These are phyloP conservation scores for Tulasnella sp. DNA, from an alignment of 768 basidiomycete species.

Conservation along the genomic window DNA sequence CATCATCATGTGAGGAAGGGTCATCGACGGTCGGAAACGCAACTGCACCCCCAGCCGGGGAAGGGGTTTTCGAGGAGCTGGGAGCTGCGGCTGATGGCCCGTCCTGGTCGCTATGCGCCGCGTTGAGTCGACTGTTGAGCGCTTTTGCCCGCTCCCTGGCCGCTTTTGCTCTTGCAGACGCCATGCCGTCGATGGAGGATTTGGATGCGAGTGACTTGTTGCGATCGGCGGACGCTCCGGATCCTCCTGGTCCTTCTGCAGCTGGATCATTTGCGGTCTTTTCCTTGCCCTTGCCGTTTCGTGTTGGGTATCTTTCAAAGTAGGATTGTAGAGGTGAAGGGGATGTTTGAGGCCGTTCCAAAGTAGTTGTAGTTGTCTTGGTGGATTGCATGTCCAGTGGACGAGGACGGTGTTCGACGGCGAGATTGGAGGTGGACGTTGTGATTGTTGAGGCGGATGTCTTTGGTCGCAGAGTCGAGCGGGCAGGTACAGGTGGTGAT, in stretches of 20 bases:
- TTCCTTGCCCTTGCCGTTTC: slow-evolving; percentile 23
- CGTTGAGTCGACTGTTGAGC: slow-evolving; percentile 7
- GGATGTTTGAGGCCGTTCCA: slow-evolving; percentile 14
- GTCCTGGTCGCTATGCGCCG: slow-evolving; percentile 3
- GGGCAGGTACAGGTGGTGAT: not conserved
- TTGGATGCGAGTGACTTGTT: slow-evolving; percentile 1
- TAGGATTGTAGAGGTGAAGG: slow-evolving; percentile 28
- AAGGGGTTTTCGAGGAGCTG: not conserved
- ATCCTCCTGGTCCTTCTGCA: too few relatives aligned
- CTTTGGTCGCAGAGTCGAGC: slow-evolving; percentile 18
- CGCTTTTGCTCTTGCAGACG: slow-evolving; percentile 7
- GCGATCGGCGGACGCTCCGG: not conserved
- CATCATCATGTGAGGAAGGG: slow-evolving; percentile 8
- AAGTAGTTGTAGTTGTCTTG: not conserved
- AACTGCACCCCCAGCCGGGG: not conserved
- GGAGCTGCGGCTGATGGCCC: not conserved
- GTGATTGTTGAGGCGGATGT: slow-evolving; percentile 19
- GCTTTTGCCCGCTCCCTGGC: slow-evolving; percentile 11
- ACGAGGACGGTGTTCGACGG: not conserved
- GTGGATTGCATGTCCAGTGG: not conserved
- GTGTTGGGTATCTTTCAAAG: slow-evolving; percentile 31
- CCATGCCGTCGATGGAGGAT: slow-evolving; percentile 14
- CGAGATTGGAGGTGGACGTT: not conserved
- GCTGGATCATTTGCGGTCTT: not conserved
- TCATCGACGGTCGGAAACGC: slow-evolving; percentile 20